Base-by-base conservation (phyloP, 2,329 filamentous ascomycete species). In the Clathrospora elynae region DNA sequence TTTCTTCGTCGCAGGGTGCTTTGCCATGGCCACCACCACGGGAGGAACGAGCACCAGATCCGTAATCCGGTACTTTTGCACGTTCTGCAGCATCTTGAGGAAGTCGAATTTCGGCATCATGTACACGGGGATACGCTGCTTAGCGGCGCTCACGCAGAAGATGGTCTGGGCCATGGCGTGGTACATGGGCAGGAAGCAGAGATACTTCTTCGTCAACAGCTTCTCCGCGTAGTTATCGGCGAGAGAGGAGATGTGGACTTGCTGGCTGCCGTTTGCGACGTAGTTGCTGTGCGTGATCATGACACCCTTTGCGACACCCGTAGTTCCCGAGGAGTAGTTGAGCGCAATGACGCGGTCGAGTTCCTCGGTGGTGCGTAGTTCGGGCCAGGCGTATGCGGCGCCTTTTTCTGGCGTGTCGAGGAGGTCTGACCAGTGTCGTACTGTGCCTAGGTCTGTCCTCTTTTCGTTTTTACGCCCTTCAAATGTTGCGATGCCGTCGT, bases 251-350 rank as follows among this genome's bases (percentile, higher is more conserved):
- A 82, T 67, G 51, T 75, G 71, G n/a, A 78, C 73, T 11, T 82
- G 79, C 46, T 87, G 83, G 10, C 74, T 58, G 53, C 82, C 79
- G 62, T 92, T 92, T 49, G 87, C 78, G 29, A 90, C 80, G 59
- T 89, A 88, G 55, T 89, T 87, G 46, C 76, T 74, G 68, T 95
- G 89, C n/a, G 84, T 83, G 52, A 93, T 86, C 70, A 87, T 83
- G 10, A 93, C 89, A 8, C 90, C 90, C 66, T 95, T 95, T 7
- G 89, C 88, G 3, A 90, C 77, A 5, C 90, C 89, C 2, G 90
- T 95, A 1, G 87, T 91, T 8, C 88, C 83, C 19, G 81, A 85
- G 52, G 83, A 87, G 71, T 92, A 95, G 68, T 95, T 93, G 49
- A 95, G 78, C 5, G 82, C 85, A 54, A 85, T 82, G 1, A 81